Evolutionary conservation across 352 stramenopile species (phyloP), one percentile per base, ranked within the genome.

Genomic region (Globisporangium spiculum): DNA sequence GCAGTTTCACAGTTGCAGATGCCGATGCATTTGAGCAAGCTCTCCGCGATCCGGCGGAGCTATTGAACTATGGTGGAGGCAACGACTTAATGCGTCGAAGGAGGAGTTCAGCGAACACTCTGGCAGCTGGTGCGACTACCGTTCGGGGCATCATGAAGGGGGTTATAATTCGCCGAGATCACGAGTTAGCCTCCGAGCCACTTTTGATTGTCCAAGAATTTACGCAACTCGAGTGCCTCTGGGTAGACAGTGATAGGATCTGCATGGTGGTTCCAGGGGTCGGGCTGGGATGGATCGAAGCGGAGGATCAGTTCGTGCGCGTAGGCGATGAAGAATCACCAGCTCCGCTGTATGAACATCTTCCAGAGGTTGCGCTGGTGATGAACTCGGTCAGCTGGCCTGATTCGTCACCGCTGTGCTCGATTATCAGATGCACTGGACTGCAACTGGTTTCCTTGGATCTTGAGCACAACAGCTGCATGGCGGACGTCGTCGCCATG

Each of bases 301-400:
- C 54, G 7, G 26, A 22, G 7, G 26, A 22, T 7, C 54, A 59
- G 18, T 18, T 41, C 26, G 14, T 8, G 10, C 12, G 16, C 16
- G 6, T 24, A 1, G 26, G 4, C 16, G 26, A 41, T 2, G 6
- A 38, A 1, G 26, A 59, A 59, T 38, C 7, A 9, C 26, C 26
- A 60, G 12, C n/a, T 50, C n/a, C 18, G n/a, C n/a, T 27, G 2
- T 55, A 16, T 20, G 48, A 55, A 1, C 14, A 6, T 24, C 20
- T 55, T 8, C 48, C 48, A 16, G 48, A 27, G 16, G n/a, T 26
- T 20, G 48, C 48, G n/a, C 20, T 55, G 48, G n/a, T 55, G 48
- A 27, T 55, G 48, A 55, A 55, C 48, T 55, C 48, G n/a, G 48
- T 27, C 48, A 55, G 48, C 3, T 55, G 48, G 48, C 48, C 48